Evolutionary conservation across 495 filamentous ascomycete species (phyloP).

Genomic region (Aspergillus diversus): DNA sequence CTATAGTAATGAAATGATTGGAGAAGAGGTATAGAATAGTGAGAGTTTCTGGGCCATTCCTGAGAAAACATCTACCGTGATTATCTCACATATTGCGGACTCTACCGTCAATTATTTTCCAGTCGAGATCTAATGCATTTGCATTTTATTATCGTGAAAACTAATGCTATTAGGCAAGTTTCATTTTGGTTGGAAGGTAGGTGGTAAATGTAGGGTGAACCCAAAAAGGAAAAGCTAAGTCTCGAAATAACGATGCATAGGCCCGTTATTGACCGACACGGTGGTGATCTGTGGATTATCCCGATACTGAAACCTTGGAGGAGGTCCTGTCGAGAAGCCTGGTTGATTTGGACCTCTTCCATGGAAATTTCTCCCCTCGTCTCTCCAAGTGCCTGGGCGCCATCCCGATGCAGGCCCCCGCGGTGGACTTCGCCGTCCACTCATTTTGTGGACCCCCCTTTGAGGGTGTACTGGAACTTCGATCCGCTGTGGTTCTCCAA

Average conservation of each 20-base stretch:
- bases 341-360: not conserved
- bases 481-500: not conserved
- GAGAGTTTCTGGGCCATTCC: too few species aligned
- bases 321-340: not conserved
- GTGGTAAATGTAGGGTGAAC: not conserved
- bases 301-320: not conserved
- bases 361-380: not conserved
- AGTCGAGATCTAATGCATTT: too few species aligned
- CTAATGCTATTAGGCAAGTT: not conserved
- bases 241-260: constrained; percentile 7
- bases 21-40: too few species aligned
- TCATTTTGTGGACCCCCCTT: not conserved
- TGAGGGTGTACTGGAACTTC: not conserved
- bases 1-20: too few species aligned
- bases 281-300: constrained; percentile 6
- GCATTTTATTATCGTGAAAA: too few species aligned
- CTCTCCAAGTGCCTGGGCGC: not conserved
- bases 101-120: too few species aligned
- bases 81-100: too few species aligned
- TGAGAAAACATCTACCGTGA: too few species aligned
- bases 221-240: not conserved
- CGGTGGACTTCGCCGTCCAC: not conserved
- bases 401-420: not conserved
- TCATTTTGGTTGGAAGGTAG: not conserved
- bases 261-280: not conserved